phyloP scores from a whole-genome alignment of 129 eudicot genomes.

The Logfia minima region DNA sequence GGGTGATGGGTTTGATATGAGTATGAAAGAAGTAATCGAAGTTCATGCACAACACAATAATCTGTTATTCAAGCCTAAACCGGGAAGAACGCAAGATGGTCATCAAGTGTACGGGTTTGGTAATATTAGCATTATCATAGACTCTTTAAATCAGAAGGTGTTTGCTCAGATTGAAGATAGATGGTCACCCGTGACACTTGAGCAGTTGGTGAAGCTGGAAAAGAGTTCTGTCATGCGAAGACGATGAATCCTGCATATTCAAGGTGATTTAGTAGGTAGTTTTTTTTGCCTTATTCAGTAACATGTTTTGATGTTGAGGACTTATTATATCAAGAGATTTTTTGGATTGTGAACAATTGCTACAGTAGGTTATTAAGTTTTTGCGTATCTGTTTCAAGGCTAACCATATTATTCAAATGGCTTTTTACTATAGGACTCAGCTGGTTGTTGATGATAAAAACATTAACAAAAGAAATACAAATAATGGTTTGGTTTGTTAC shows the following conservation, averaged over 20 bases:
- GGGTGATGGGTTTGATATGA: constrained; percentile 54
- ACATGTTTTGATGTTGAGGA: background rate
- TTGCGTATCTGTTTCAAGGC: background rate
- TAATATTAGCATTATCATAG: constrained; percentile 60
- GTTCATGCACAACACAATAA: constrained; percentile 67
- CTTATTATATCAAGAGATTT: background rate
- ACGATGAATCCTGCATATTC: constrained; percentile 30
- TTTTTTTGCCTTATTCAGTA: background rate
- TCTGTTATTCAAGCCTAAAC: constrained; percentile 68
- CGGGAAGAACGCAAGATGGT: constrained; percentile 58
- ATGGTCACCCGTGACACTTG: constrained; percentile 77
- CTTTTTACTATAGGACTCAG: background rate
- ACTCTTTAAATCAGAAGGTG: constrained; percentile 66
- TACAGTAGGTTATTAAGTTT: background rate
- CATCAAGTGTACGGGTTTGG: constrained; percentile 82
- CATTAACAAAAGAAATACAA: background rate
- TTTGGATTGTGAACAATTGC: background rate
- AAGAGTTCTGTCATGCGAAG: constrained; percentile 41
- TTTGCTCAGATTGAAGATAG: constrained; percentile 63
- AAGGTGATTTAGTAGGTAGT: background rate
- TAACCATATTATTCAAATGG: background rate
- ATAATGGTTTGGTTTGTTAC: background rate
- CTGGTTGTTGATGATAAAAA: background rate
- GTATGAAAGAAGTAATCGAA: constrained; percentile 74
- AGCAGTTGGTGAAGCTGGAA: constrained; percentile 66